Base-by-base conservation (phyloP, 1,139 yeast genomes). In the Hansenula anomala region DNA sequence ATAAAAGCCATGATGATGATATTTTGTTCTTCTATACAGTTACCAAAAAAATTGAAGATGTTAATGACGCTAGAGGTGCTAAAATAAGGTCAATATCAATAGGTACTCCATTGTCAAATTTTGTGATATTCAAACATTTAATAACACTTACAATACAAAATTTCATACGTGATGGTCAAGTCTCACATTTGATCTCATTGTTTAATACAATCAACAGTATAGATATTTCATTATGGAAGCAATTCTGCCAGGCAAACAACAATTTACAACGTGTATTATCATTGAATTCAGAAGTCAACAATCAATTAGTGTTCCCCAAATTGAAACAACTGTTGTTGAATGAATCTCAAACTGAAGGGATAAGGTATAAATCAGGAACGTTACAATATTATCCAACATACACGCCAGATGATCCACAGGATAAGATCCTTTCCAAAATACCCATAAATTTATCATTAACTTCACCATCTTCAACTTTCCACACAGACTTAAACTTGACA, bases 141-240 rank as follows among this genome's bases (percentile, higher is more conserved):
- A 34, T 52, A 12, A 48, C 54, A 3, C 29, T 47, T 4, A 36
- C 55, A 2, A 43, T 50, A 0, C 48, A 49, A 7, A 25, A 29
- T 2, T 52, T 46, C 28, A 39, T 50, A 3, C 16, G 38, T 0
- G 51, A 51, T 29, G 45, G 44, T 5, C 42, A 41, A 13, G n/a
- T 51, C 11, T 12, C 40, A 4, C 53, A 49, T 30, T 30, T 52
- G 10, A 30, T 47, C 2, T 29, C 48, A 1, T 27, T 52, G 16
- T 52, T 43, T 43, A 51, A 52, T 30, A 40, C 43, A 15, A 37
- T 50, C 7, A 52, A 52, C 33, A 29, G 40, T 13, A 48, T 44
- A 7, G 56, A 52, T 22, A 40, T 41, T 13, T 39, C 55, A 5
- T 23, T 51, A 10, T 52, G 52, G 52, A 42, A 36, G 12, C 33